Evolutionary conservation across 2,329 filamentous ascomycete species (phyloP).

Genomic region (Microcera coccophila): DNA sequence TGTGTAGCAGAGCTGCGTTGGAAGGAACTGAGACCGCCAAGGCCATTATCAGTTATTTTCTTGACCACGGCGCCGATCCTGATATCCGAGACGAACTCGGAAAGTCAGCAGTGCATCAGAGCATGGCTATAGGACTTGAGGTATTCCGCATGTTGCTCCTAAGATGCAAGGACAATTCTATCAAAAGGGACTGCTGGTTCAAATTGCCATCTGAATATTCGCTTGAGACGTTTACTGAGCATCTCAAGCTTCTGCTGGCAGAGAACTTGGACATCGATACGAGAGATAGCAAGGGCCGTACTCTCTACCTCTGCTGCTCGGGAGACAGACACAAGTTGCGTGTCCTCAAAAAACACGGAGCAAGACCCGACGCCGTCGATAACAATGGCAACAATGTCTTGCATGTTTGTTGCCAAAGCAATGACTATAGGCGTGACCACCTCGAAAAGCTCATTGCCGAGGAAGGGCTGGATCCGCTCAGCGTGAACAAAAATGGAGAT

Average conservation of each 20-base stretch:
- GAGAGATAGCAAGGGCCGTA: constrained; percentile 3
- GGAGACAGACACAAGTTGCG: background rate
- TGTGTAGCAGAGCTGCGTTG: background rate
- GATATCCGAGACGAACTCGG: background rate
- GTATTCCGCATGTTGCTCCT: constrained; percentile 11
- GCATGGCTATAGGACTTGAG: background rate
- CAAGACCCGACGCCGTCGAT: constrained; percentile 4
- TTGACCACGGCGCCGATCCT: constrained; percentile 15
- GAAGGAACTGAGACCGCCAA: background rate
- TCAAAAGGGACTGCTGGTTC: constrained; percentile 13
- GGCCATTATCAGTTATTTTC: constrained; percentile 11
- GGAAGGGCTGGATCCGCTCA: constrained; percentile 13
- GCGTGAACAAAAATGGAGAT: constrained; percentile 11
- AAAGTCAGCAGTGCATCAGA: background rate
- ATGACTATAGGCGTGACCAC: background rate
- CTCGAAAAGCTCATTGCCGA: constrained; percentile 4
- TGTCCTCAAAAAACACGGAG: constrained; percentile 7
- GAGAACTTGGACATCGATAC: constrained; percentile 14
- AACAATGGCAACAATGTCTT: constrained; percentile 14
- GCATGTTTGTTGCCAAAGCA: background rate
- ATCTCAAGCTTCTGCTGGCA: constrained; percentile 10
- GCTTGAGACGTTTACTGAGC: background rate
- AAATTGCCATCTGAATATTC: background rate
- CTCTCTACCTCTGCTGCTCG: constrained; percentile 14
- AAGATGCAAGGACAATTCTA: constrained; percentile 1